Percentiles rank a stretch among this genome's conserved stretches.
Conservation (phyloP, 2,329 filamentous ascomycete genomes). For the Hymenoscyphus occultus region DNA sequence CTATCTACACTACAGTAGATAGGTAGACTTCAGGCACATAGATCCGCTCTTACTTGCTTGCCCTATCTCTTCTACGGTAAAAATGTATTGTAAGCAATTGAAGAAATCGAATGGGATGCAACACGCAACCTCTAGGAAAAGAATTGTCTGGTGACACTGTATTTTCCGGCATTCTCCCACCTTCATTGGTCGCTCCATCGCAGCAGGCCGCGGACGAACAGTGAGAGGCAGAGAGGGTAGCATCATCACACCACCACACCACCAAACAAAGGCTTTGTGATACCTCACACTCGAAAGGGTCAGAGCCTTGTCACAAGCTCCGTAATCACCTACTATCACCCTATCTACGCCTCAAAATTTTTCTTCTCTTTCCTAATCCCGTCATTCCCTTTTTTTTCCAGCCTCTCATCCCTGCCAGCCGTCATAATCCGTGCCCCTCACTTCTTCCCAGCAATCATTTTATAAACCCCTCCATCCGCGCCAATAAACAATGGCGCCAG, state of each 20-base stretch:
- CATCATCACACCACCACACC: neutral
- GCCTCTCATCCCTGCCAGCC: neutral
- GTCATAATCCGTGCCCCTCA: neutral
- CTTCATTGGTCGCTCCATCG: neutral
- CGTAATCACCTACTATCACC: neutral
- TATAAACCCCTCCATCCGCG: neutral
- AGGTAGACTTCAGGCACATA: no score
- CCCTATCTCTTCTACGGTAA: neutral
- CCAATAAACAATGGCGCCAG: slow-evolving; percentile 40
- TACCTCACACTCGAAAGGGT: neutral
- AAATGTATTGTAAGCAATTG: neutral
- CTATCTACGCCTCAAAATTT: neutral
- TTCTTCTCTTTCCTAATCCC: neutral
- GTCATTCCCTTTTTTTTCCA: slow-evolving; percentile 1
- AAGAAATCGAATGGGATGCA: neutral
- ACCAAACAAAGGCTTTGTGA: neutral
- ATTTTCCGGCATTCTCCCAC: neutral
- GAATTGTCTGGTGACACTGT: neutral
- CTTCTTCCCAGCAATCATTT: neutral
- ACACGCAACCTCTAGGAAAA: neutral
- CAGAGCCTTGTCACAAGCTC: slow-evolving; percentile 3
- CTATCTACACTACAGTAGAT: no score
- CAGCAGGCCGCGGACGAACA: neutral
- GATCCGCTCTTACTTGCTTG: no score
- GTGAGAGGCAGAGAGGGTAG: neutral